These are phyloP conservation scores for Fusarium torreyae DNA, from an alignment of 2,329 filamentous ascomycete genomes.

Conservation along the genomic window DNA sequence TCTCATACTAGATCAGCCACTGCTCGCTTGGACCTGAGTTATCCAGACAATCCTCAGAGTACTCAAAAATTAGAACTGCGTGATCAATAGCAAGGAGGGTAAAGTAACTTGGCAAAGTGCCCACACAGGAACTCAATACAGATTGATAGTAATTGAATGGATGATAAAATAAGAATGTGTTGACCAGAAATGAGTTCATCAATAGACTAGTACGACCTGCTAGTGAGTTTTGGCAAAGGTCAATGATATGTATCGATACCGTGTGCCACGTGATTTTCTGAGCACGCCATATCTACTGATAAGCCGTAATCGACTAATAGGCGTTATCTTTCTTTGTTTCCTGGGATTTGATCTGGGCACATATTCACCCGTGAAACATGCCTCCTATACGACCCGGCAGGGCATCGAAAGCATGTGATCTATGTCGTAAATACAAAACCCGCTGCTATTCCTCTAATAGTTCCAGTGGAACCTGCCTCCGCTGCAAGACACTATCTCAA, in stretches of 20 bases:
- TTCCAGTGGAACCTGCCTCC: slow-evolving; percentile 40
- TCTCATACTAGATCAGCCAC: no score
- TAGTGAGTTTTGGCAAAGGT: not conserved
- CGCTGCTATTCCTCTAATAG: slow-evolving; percentile 42
- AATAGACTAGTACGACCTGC: not conserved
- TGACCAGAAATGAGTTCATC: no score
- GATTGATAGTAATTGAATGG: no score
- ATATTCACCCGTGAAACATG: slow-evolving; percentile 23
- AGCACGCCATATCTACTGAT: slow-evolving; percentile 32
- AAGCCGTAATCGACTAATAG: slow-evolving; percentile 3
- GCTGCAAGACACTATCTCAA: slow-evolving; percentile 46
- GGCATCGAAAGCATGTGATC: slow-evolving; percentile 48
- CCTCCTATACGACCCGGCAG: slow-evolving; percentile 42
- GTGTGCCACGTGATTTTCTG: slow-evolving; percentile 21
- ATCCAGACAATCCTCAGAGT: no score
- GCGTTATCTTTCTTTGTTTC: not conserved
- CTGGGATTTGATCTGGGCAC: not conserved
- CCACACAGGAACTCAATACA: no score
- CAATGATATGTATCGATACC: not conserved
- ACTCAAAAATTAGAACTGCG: no score
- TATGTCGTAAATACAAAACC: slow-evolving; percentile 49
- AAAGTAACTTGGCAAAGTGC: no score
- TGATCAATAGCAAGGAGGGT: no score
- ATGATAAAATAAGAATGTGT: no score
- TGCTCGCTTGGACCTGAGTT: no score